Evolutionary conservation across 2,329 filamentous ascomycete species (phyloP), one percentile per base, ranked within the genome.

Genomic region (Alternaria sp.): DNA sequence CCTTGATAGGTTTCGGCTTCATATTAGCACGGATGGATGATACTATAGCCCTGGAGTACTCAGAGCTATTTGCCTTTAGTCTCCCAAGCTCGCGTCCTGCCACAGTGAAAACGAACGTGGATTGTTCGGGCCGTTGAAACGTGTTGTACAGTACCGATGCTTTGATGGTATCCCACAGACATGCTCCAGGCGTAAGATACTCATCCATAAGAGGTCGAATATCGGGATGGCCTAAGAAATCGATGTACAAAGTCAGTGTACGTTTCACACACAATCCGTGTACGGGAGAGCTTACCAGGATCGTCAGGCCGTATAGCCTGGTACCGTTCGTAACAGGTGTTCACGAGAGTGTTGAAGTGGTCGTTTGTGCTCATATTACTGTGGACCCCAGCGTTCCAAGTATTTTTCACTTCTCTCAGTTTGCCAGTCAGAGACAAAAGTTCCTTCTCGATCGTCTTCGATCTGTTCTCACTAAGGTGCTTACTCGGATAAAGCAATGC

Each of bases 101-200:
- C 64, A 82, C 76, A 25, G 67, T 61, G 48, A 78, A 82, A 0
- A 80, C 72, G 30, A 83, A 77, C 0, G 64, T 63, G 6, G 38
- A 32, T 14, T 67, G 66, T 4, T 63, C 62, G 5, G 71, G 67
- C n/a, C 14, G 22, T 6, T 6, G n/a, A 18, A 74, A 74, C 0
- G 51, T 60, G 5, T 65, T 65, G 30, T 80, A 81, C 2, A 83
- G 55, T 1, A 79, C 71, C 0, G 82, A 85, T 2, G 84, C 84
- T 46, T 80, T 81, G 6, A 86, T 66, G 0, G 79, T 60, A 1
- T 81, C 77, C 85, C 85, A 86, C 0, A 67, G 9, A 9, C 63
- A 64, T 20, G 62, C 61, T 3, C 60, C 44, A 3, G 56, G 51
- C 4, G 38, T 63, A 22, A 20, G 76, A 46, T 54, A 65, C 2